Evolutionary conservation across 1,284 basidiomycete species (phyloP).

Genomic region (Amylostereum chailletii): DNA sequence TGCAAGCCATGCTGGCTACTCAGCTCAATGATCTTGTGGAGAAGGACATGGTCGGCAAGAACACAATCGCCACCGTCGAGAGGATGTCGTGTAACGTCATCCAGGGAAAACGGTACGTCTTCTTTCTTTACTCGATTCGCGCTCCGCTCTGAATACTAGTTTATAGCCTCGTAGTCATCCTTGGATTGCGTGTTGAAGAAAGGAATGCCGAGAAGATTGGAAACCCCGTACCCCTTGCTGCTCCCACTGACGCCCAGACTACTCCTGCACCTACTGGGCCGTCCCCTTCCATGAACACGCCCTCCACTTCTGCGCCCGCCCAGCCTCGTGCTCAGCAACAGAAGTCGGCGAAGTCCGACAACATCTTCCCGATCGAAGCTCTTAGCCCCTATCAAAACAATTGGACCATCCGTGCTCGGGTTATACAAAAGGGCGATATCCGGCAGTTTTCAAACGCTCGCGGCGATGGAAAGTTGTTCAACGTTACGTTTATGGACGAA

Average conservation of each 20-base stretch:
- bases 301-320: slow-evolving; percentile 17
- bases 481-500: slow-evolving; percentile 90
- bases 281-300: slow-evolving; percentile 8
- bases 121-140: neutral
- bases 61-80: slow-evolving; percentile 68
- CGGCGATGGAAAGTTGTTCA: slow-evolving; percentile 96
- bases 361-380: slow-evolving; percentile 84
- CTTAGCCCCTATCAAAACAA: slow-evolving; percentile 97
- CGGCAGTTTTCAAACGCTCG: slow-evolving; percentile 84
- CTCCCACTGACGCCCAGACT: slow-evolving; percentile 16
- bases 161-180: slow-evolving; percentile 77
- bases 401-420: slow-evolving; percentile 96
- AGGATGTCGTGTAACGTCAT: slow-evolving; percentile 82
- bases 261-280: slow-evolving; percentile 17
- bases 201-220: slow-evolving; percentile 67
- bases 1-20: slow-evolving; percentile 94
- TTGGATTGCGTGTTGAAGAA: slow-evolving; percentile 56
- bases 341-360: slow-evolving; percentile 13
- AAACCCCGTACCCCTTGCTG: slow-evolving; percentile 36
- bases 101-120: slow-evolving; percentile 71
- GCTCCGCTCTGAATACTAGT: slow-evolving; percentile 6
- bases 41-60: slow-evolving; percentile 59
- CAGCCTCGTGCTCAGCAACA: slow-evolving; percentile 10
- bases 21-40: slow-evolving; percentile 79
- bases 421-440: slow-evolving; percentile 87